Evolutionary conservation across 768 basidiomycete genomes (phyloP).

Genomic region (Pleurotus salmoneostramineus): DNA sequence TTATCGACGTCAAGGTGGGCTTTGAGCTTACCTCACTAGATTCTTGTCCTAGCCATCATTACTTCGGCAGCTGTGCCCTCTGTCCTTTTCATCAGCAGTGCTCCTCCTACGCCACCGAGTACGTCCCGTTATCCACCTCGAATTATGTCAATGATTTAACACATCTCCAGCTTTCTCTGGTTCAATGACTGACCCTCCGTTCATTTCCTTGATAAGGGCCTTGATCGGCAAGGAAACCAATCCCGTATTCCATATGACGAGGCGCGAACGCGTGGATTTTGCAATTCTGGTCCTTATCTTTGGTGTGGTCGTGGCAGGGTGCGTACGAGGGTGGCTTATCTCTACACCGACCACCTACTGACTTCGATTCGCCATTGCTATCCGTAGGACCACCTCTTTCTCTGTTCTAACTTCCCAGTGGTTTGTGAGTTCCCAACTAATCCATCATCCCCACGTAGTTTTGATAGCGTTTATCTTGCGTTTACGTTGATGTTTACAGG

Average conservation of each 20-base stretch:
- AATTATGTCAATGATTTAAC: constrained; percentile 6
- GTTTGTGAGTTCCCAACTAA: constrained; percentile 47
- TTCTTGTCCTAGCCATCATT: constrained; percentile 64
- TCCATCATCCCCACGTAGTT: too few species aligned
- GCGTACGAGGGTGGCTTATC: constrained; percentile 18
- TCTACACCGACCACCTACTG: too few species aligned
- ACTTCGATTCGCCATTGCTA: too few species aligned
- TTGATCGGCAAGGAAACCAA: constrained; percentile 40
- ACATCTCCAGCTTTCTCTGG: constrained; percentile 55
- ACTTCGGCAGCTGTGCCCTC: constrained; percentile 58
- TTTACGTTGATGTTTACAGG: too few species aligned
- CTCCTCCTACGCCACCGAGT: constrained; percentile 82
- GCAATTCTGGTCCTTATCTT: constrained; percentile 55
- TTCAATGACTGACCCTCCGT: constrained; percentile 51
- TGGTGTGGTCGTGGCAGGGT: constrained; percentile 63
- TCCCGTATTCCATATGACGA: constrained; percentile 52
- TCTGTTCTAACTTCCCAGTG: constrained; percentile 65
- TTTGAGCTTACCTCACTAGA: not conserved
- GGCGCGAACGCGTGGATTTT: constrained; percentile 70
- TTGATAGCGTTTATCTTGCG: too few species aligned
- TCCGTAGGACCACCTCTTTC: constrained; percentile 65
- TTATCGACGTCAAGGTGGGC: not conserved
- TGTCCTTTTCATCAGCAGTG: constrained; percentile 51
- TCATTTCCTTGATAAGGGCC: constrained; percentile 51
- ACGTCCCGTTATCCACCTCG: constrained; percentile 13